Evolutionary conservation across 2,329 filamentous ascomycete genomes (phyloP), one percentile per base, ranked within the genome.

Genomic region (Neodidymelliopsis sp.): DNA sequence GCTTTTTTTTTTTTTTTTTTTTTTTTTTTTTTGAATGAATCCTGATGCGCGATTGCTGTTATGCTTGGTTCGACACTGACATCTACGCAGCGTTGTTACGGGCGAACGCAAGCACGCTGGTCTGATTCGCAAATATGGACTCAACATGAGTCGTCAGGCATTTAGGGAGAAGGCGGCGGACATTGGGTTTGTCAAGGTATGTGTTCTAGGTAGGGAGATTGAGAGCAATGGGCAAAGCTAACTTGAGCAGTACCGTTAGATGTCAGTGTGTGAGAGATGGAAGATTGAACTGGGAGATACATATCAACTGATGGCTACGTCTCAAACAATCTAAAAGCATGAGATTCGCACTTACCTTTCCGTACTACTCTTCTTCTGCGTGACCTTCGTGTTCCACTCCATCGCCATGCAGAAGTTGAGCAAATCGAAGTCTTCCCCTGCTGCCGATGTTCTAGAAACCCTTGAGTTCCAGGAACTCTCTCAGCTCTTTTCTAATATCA

Each of bases 101-200:
- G 65, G 65, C 27, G 51, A 56, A 15, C 66, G 59, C 47, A 68
- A 68, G 46, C 60, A 60, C 13, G 92, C 93, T 70, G 94, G 94
- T 91, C 85, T 99, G 68, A 96, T 99, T 84, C 92, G 94, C 84
- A 99, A 99, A 82, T 97, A 97, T 81, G 93, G 93, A 74, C 84
- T 96, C 70, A 91, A 95, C 70, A 84, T 86, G 78, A 85, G 83
- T 78, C 81, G 83, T 76, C 80, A 83, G 75, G 86, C 83, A 77
- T 87, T 87, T 77, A 74, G 84, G 63, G 84, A 87, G 77, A 86
- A 86, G 79, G 77, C 80, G 59, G 72, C 74, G 63, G 84, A 87
- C 73, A 86, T 87, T 70, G 84, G 84, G 56, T 87, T 86, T 76
- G 75, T 79, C 74, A 86, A 87, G 83, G 84, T 86, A 49, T 37